Conservation (phyloP, 2,329 filamentous ascomycete genomes). For the Neofusicoccum ribis region DNA sequence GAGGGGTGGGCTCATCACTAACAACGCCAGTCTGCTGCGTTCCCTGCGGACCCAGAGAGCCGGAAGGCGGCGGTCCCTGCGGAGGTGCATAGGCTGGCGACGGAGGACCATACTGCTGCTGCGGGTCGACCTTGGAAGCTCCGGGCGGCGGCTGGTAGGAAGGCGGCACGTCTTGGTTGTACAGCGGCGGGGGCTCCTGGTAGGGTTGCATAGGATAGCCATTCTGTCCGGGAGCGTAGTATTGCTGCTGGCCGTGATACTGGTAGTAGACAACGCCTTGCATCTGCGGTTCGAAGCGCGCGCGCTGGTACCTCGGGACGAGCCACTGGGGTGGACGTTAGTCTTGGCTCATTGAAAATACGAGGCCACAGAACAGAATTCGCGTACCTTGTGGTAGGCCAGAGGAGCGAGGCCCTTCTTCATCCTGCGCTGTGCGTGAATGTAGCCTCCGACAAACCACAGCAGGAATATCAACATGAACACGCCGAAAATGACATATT, state of each 20-base stretch:
- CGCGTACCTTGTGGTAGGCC: conserved; percentile 63
- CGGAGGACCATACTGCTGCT: conserved; percentile 24
- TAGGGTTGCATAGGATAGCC: not conserved
- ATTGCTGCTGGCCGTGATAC: conserved; percentile 19
- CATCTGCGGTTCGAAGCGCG: conserved; percentile 35
- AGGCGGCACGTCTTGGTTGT: conserved; percentile 38
- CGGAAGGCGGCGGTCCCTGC: conserved; percentile 6
- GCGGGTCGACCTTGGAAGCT: conserved; percentile 31
- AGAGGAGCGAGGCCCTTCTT: conserved; percentile 65
- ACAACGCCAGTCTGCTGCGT: conserved; percentile 8
- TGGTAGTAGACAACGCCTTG: conserved; percentile 42
- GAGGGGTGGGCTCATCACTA: not conserved
- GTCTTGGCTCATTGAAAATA: not conserved
- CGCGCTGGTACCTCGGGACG: conserved; percentile 41
- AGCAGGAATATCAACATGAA: conserved; percentile 56
- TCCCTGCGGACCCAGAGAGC: not conserved
- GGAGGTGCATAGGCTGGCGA: not conserved
- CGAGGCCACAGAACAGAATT: not conserved
- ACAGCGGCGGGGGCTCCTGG: conserved; percentile 32
- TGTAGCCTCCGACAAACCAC: conserved; percentile 68
- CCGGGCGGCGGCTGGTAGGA: conserved; percentile 33
- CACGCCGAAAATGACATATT: conserved; percentile 68
- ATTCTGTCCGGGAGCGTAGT: conserved; percentile 26
- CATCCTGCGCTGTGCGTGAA: conserved; percentile 68
- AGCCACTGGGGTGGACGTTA: conserved; percentile 37